These are phyloP conservation scores for Sclerotinia nivalis DNA, from an alignment of 2,329 filamentous ascomycete genomes.

Conservation along the genomic window DNA sequence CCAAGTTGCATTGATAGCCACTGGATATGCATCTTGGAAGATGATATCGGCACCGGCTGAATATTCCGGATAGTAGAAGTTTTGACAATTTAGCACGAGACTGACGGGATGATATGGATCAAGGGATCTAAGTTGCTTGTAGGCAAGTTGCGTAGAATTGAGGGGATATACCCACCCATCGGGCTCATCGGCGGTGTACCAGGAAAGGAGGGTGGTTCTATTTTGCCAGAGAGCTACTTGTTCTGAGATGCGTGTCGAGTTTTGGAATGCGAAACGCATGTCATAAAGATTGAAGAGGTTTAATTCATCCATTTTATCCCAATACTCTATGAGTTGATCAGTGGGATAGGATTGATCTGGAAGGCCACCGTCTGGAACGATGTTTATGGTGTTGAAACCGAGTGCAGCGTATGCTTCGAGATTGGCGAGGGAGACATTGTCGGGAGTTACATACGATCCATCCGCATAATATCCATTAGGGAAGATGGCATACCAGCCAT, in stretches of 20 bases:
- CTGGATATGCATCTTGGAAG: constrained; percentile 52
- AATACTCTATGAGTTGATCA: constrained; percentile 43
- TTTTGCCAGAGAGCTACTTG: constrained; percentile 38
- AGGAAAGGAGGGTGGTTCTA: constrained; percentile 48
- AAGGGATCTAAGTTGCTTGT: constrained; percentile 47
- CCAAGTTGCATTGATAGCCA: constrained; percentile 50
- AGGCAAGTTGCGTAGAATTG: constrained; percentile 47
- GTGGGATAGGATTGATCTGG: constrained; percentile 45
- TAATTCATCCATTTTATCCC: constrained; percentile 47
- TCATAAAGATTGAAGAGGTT: constrained; percentile 50
- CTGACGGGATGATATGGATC: constrained; percentile 56
- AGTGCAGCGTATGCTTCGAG: constrained; percentile 45
- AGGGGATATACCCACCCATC: constrained; percentile 46
- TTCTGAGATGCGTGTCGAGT: constrained; percentile 43
- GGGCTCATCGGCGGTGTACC: constrained; percentile 56
- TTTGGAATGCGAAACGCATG: constrained; percentile 38
- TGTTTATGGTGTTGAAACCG: constrained; percentile 50
- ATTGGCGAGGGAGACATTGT: constrained; percentile 41
- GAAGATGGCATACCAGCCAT: constrained; percentile 44
- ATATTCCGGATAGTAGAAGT: constrained; percentile 54
- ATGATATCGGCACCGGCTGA: constrained; percentile 53
- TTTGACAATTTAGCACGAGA: constrained; percentile 53
- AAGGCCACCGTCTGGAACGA: constrained; percentile 44
- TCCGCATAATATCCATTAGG: constrained; percentile 49
- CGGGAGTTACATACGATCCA: constrained; percentile 34